These are phyloP conservation scores for Epichloe gansuensis DNA, from an alignment of 2,329 filamentous ascomycete species.

Conservation along the genomic window DNA sequence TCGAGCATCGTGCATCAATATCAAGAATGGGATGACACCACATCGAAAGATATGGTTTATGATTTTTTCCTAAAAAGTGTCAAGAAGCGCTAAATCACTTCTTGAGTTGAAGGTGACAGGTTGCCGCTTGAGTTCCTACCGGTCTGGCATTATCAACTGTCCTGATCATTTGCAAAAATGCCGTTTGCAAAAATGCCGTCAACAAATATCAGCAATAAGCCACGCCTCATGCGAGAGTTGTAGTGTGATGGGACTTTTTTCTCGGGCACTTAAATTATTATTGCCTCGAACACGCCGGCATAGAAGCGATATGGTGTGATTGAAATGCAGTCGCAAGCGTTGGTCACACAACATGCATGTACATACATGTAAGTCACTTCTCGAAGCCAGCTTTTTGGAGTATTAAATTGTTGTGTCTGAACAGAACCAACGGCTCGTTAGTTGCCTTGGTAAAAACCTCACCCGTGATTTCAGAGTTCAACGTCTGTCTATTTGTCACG, in stretches of 20 bases:
- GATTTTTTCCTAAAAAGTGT: no score
- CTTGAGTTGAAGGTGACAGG: no score
- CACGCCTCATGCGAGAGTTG: not conserved
- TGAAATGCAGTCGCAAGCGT: not conserved
- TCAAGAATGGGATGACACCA: no score
- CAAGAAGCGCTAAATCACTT: no score
- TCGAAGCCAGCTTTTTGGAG: not conserved
- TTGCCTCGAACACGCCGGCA: not conserved
- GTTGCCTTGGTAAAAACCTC: not conserved
- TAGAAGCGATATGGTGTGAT: not conserved
- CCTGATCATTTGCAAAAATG: no score
- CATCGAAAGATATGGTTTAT: no score
- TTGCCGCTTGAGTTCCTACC: no score
- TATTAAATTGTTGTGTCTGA: not conserved
- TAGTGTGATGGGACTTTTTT: not conserved
- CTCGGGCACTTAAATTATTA: not conserved
- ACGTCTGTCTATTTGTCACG: no score
- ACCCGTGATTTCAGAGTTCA: not conserved
- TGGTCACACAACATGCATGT: not conserved
- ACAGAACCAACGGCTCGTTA: not conserved
- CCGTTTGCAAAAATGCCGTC: not conserved
- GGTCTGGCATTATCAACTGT: no score
- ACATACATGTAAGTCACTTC: conserved; percentile 2
- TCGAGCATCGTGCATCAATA: no score
- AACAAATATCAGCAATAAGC: not conserved